Evolutionary conservation across 2,329 filamentous ascomycete genomes (phyloP).

Genomic region (Pestalotiopsis sp.): DNA sequence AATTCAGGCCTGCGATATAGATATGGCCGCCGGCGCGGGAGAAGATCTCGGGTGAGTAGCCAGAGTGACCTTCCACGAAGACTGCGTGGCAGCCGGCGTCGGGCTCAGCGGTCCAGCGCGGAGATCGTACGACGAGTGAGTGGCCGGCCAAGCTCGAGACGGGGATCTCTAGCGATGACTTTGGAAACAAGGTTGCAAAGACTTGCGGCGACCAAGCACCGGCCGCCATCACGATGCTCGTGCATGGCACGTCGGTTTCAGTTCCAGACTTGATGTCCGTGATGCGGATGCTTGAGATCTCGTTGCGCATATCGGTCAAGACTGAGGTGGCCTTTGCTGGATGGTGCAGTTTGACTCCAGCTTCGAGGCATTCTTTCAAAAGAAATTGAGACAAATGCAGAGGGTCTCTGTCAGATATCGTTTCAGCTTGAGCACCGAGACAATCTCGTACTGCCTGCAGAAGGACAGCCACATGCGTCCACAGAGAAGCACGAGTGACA

Average conservation of each 20-base stretch:
- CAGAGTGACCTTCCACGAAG: constrained; percentile 58
- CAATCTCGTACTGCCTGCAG: neutral
- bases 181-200: constrained; percentile 67
- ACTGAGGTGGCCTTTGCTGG: constrained; percentile 61
- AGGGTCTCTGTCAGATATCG: constrained; percentile 59
- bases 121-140: constrained; percentile 68
- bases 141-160: constrained; percentile 70
- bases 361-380: constrained; percentile 55
- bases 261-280: constrained; percentile 43
- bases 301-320: constrained; percentile 49
- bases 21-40: constrained; percentile 68
- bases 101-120: constrained; percentile 50
- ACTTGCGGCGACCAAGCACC: constrained; percentile 73
- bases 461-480: neutral
- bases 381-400: constrained; percentile 68
- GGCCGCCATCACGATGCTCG: constrained; percentile 66
- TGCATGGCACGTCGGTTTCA: constrained; percentile 61
- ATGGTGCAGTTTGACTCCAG: constrained; percentile 68
- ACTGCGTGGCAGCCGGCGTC: constrained; percentile 65
- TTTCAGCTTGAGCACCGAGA: neutral
- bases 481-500: neutral
- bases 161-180: constrained; percentile 53
- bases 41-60: constrained; percentile 74
- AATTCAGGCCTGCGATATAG: constrained; percentile 76
- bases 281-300: constrained; percentile 56